Evolutionary conservation across 208 protist species (phyloP).

Genomic region (Polymyxa betae): DNA sequence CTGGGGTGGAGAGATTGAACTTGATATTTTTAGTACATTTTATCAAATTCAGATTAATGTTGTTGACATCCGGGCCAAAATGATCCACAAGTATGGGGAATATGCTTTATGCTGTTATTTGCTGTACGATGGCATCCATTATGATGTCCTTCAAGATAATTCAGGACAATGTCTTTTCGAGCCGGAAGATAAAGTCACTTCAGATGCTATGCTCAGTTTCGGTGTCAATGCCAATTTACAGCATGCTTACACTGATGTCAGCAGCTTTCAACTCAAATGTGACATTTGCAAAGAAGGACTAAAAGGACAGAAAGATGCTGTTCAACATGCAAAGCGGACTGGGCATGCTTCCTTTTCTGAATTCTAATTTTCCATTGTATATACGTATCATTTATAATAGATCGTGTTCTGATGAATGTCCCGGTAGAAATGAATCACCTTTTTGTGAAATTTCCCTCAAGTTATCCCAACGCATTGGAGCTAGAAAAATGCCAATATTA

Average conservation of each 20-base stretch:
- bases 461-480: no score
- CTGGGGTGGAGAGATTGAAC: background rate
- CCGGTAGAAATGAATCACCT: no score
- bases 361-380: no score
- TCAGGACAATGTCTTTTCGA: background rate
- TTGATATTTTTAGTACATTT: background rate
- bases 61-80: background rate
- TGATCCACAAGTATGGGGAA: background rate
- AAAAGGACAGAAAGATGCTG: background rate
- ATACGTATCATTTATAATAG: no score
- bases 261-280: background rate
- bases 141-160: background rate
- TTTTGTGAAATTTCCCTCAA: no score
- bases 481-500: no score
- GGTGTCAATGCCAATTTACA: background rate
- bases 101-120: background rate
- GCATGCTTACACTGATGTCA: background rate
- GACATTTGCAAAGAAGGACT: background rate
- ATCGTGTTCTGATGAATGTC: no score
- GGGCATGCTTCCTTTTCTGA: background rate
- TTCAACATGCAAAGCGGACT: background rate
- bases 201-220: background rate
- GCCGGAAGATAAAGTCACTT: background rate
- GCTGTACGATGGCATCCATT: background rate
- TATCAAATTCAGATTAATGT: background rate